Evolutionary conservation across 2,329 filamentous ascomycete genomes (phyloP), one percentile per base, ranked within the genome.

Genomic region (Sporothrix humicola): DNA sequence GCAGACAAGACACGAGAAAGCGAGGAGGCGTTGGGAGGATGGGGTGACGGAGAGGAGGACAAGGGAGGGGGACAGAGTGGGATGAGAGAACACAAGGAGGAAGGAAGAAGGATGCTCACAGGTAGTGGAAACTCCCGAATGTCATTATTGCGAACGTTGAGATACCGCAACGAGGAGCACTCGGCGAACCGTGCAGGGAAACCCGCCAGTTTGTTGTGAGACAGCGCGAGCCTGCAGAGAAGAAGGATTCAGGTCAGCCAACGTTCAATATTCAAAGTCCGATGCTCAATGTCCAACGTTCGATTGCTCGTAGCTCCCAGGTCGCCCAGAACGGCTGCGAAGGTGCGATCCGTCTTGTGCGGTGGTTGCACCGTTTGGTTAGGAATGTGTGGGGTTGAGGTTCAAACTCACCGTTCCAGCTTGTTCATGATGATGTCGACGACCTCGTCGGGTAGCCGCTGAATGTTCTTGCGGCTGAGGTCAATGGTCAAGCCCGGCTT

Each of bases 141-240:
- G 78, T 89, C 85, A 79, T 95, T 95, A 82, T 92, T 92, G 79
- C 92, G 87, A 75, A 94, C 90, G 78, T 95, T 95, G 75, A 95
- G 87, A 80, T 95, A 95, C 75, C 92, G 90, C 74, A 95, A 83
- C 69, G 91, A 92, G 58, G 89, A 91, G 82, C 92, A 95, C 82
- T 94, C 92, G 50, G 91, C 87, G 77, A 95, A 92, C 72, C 92
- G 88, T 31, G 84, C 79, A 6, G 93, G 93, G 65, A 95, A 88
- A n/a, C 87, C 86, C 46, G 89, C 86, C 74, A 94, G 85, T 77
- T 89, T 90, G 81, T 95, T 95, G 82, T 95, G 92, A n/a, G 92
- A 94, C 76, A 95, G 85, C 69, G 93, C 93, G 71, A 95, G 88
- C 78, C 92, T 94, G 79, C 71, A 66, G 17, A 63, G 17, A 52